Evolutionary conservation across 345 rosid species (phyloP).

Genomic region (Citrus reticulata): DNA sequence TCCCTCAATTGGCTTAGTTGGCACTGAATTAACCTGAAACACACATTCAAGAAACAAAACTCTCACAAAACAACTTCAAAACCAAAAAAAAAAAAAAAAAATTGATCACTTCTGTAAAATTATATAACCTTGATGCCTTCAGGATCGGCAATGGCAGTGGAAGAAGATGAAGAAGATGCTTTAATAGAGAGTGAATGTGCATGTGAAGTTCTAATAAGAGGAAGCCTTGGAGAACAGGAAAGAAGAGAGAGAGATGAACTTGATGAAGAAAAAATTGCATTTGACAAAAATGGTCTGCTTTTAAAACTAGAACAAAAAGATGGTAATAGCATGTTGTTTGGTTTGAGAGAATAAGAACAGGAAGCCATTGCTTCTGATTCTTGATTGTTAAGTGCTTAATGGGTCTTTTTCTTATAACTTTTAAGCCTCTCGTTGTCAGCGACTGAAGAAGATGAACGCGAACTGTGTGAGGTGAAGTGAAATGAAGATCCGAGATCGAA

Average conservation of each 20-base stretch:
- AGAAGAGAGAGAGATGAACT: constrained; percentile 27
- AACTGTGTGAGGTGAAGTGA: not conserved
- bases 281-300: constrained; percentile 7
- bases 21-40: constrained; percentile 52
- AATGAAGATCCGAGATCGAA: not conserved
- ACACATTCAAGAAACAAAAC: not conserved
- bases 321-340: constrained; percentile 19
- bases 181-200: constrained; percentile 22
- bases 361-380: constrained; percentile 27
- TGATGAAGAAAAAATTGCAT: not conserved
- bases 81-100: too few species aligned
- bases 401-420: not conserved
- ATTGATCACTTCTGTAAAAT: too few species aligned
- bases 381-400: not conserved
- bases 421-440: too few species aligned
- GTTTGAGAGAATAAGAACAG: constrained; percentile 29
- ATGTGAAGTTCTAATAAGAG: constrained; percentile 15
- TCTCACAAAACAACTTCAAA: not conserved
- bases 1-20: constrained; percentile 78
- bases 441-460: too few species aligned
- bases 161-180: constrained; percentile 51
- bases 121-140: constrained; percentile 64
- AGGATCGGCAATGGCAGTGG: constrained; percentile 58
- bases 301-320: constrained; percentile 21
- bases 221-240: constrained; percentile 28